Evolutionary conservation across 2,329 filamentous ascomycete genomes (phyloP), one percentile per base, ranked within the genome.

Genomic region (Zarea fungicola): DNA sequence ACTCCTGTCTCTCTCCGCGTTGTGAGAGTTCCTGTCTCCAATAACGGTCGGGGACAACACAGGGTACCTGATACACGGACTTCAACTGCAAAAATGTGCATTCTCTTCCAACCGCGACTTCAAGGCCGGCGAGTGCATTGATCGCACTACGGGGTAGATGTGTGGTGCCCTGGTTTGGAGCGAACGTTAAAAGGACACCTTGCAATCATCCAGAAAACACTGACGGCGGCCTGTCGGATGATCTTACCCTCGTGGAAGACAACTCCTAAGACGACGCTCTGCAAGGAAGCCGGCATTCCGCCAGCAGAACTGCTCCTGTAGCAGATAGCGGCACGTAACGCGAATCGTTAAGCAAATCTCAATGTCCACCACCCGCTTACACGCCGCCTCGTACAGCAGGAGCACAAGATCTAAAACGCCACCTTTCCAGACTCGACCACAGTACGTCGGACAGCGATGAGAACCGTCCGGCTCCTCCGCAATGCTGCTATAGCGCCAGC

Each of bases 351-450:
- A 25, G 35, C 35, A 21, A 22, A 21, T 16, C 44, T 40, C 6
- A 36, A 48, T 14, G 23, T 23, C 26, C 3, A 48, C n/a, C 35
- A 48, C 16, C 44, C 44, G 18, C 23, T 48, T 14, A 19, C 23
- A 6, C 44, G 18, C 23, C 23, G 44, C 18, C 36, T 48, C 16
- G 2, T 32, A 11, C 25, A 46, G 25, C 18, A 46, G 11, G 43
- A 46, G 13, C 34, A 46, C 11, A 16, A 46, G 32, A 46, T 46
- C 32, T 25, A 39, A 29, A 11, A 40, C 9, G 13, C 37, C 23
- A 40, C 26, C 26, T 13, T 7, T 29, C 26, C 26, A 29, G 26
- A 29, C 6, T 18, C 93, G 0, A 84, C 86, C 57, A 99, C 97
- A 73, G 75, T 95, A 29, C 26, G 26, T 29, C 26, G 26, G 26